Conservation (phyloP, 2,329 filamentous ascomycete species). For the Aspergillus latus region DNA sequence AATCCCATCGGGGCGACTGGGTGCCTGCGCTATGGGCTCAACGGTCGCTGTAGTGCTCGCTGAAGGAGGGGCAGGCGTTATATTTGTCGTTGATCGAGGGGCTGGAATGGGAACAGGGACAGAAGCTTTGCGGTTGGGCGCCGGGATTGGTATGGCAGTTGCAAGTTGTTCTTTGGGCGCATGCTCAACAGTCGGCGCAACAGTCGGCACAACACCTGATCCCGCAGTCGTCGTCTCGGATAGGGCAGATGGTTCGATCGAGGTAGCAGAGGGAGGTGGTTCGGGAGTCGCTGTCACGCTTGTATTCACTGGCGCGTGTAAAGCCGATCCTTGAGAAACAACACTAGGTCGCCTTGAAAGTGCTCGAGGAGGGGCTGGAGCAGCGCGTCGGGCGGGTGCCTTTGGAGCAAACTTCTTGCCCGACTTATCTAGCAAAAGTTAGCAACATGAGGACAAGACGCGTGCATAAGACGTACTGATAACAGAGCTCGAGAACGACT, state of each 20-base stretch:
- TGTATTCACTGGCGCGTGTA: constrained; percentile 28
- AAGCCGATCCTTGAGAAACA: constrained; percentile 35
- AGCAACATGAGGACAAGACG: background rate
- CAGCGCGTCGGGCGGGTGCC: constrained; percentile 58
- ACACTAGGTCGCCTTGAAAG: constrained; percentile 43
- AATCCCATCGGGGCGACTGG: background rate
- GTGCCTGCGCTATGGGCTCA: constrained; percentile 16
- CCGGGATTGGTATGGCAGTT: constrained; percentile 30
- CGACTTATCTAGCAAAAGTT: constrained; percentile 54
- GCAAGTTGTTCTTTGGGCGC: constrained; percentile 12
- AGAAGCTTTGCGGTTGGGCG: constrained; percentile 29
- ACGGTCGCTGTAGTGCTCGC: constrained; percentile 15
- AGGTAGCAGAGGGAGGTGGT: constrained; percentile 14
- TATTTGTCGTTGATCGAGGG: constrained; percentile 9
- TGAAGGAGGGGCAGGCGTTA: constrained; percentile 20
- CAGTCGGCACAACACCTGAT: background rate
- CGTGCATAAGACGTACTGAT: constrained; percentile 44
- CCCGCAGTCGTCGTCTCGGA: constrained; percentile 20
- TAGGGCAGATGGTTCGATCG: constrained; percentile 13
- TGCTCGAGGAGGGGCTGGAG: constrained; percentile 39
- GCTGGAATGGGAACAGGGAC: constrained; percentile 22
- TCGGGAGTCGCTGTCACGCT: constrained; percentile 22
- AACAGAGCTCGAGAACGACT: constrained; percentile 56
- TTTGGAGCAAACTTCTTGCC: constrained; percentile 78
- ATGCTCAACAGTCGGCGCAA: constrained; percentile 5